Evolutionary conservation across 352 stramenopile genomes (phyloP).

Genomic region (Globisporangium sylvaticum): DNA sequence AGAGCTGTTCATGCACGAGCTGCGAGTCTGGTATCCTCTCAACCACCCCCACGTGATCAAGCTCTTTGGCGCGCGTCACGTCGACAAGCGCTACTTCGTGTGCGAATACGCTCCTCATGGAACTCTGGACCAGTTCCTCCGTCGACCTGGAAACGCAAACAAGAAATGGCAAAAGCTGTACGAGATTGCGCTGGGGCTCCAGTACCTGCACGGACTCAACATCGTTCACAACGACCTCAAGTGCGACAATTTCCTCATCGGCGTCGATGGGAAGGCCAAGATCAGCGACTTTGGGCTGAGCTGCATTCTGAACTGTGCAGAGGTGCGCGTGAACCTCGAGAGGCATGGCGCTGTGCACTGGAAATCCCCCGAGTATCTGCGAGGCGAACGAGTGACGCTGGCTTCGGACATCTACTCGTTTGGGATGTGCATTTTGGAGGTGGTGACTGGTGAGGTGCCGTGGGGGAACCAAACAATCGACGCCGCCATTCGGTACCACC

Average conservation of each 20-base stretch:
- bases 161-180: constrained; percentile 20
- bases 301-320: neutral
- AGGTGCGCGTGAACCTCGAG: neutral
- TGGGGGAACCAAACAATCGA: neutral
- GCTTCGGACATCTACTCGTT: constrained; percentile 13
- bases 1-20: constrained; percentile 1
- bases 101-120: neutral
- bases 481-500: neutral
- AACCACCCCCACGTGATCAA: constrained; percentile 6
- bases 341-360: neutral
- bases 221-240: constrained; percentile 23
- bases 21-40: constrained; percentile 6
- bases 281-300: constrained; percentile 22
- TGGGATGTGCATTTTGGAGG: constrained; percentile 17
- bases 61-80: neutral
- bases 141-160: constrained; percentile 81
- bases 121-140: constrained; percentile 16
- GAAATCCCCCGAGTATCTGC: neutral
- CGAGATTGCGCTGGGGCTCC: constrained; percentile 17
- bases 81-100: constrained; percentile 3
- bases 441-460: constrained; percentile 3
- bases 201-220: constrained; percentile 20
- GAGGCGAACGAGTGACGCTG: neutral
- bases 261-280: constrained; percentile 17
- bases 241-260: constrained; percentile 23